Percentiles rank a stretch among this genome's conserved stretches.
Conservation (phyloP, 1,284 basidiomycete species). For the Cutaneotrichosporon mucoides region DNA sequence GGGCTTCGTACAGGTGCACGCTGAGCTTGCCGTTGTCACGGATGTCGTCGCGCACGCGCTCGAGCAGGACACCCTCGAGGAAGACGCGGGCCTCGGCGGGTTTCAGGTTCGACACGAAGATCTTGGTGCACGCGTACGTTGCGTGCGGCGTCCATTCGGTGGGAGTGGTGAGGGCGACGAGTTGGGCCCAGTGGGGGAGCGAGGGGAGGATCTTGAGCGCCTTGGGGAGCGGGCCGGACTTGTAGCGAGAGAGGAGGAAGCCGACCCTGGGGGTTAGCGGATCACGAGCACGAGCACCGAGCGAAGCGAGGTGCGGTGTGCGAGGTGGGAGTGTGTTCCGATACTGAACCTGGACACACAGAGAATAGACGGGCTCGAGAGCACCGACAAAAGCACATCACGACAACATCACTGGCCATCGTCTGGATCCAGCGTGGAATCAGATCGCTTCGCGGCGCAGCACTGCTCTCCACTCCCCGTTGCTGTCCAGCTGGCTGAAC, state of each 20-base stretch:
- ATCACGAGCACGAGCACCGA: not conserved
- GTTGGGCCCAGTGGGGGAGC: slow-evolving; percentile 90
- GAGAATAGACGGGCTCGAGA: not conserved
- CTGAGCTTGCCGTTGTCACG: slow-evolving; percentile 70
- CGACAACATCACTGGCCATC: too few species aligned
- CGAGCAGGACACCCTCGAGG: slow-evolving; percentile 85
- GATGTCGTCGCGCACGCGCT: slow-evolving; percentile 89
- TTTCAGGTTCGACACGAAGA: slow-evolving; percentile 96
- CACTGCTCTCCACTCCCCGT: too few species aligned
- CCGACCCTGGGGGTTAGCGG: slow-evolving; percentile 62
- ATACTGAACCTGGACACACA: too few species aligned
- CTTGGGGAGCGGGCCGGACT: slow-evolving; percentile 93
- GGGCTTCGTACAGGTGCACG: slow-evolving; percentile 87
- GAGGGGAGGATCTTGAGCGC: slow-evolving; percentile 98
- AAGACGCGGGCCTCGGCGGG: slow-evolving; percentile 92
- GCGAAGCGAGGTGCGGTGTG: too few species aligned
- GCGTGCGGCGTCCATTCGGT: slow-evolving; percentile 95
- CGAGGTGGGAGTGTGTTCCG: too few species aligned
- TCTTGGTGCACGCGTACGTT: slow-evolving; percentile 86
- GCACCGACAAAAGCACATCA: too few species aligned
- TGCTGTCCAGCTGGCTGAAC: too few species aligned
- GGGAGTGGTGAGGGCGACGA: slow-evolving; percentile 88
- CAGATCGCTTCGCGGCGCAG: too few species aligned
- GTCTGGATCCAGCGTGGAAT: too few species aligned
- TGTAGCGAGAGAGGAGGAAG: slow-evolving; percentile 81